Evolutionary conservation across 169 alveolate genomes (phyloP).

Genomic region (Plasmodium chabaudi): DNA sequence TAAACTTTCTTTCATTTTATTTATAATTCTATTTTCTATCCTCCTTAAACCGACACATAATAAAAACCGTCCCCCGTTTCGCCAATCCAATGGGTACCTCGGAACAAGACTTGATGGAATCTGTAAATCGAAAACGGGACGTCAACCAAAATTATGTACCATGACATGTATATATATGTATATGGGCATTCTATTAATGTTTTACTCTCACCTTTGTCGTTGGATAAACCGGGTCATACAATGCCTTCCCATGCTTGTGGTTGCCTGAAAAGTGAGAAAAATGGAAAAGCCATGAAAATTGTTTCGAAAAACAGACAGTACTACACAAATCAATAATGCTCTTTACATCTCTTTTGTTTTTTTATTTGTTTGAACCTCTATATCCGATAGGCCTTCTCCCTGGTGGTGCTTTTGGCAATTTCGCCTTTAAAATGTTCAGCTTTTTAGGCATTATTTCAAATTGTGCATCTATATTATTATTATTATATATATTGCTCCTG

Average conservation of each 20-base stretch:
- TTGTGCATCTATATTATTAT: too few species aligned
- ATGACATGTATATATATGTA: not conserved
- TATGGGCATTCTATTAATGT: too few species aligned
- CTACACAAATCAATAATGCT: not conserved
- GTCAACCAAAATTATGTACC: not conserved
- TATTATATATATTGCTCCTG: too few species aligned
- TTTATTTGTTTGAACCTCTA: slow-evolving; percentile 16
- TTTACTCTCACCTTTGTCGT: slow-evolving; percentile 87
- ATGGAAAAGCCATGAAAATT: not conserved
- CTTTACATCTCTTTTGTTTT: not conserved
- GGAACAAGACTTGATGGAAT: slow-evolving; percentile 89
- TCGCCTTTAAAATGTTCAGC: slow-evolving; percentile 44
- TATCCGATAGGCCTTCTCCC: slow-evolving; percentile 74
- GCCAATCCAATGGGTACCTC: slow-evolving; percentile 90
- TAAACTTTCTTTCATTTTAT: slow-evolving; percentile 80
- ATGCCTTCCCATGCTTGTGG: slow-evolving; percentile 87
- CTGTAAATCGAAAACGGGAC: slow-evolving; percentile 57
- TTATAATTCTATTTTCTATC: slow-evolving; percentile 83
- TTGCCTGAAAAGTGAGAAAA: slow-evolving; percentile 81
- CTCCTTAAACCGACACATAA: slow-evolving; percentile 86
- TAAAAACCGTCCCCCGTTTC: slow-evolving; percentile 91
- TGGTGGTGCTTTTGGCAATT: slow-evolving; percentile 58
- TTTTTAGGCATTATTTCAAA: slow-evolving; percentile 19
- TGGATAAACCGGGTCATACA: slow-evolving; percentile 90
- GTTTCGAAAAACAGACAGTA: not conserved